Evolutionary conservation across 176 grass and related monocot genomes (phyloP), one percentile per base, ranked within the genome.

Genomic region (Eremochloa ophiuroides): DNA sequence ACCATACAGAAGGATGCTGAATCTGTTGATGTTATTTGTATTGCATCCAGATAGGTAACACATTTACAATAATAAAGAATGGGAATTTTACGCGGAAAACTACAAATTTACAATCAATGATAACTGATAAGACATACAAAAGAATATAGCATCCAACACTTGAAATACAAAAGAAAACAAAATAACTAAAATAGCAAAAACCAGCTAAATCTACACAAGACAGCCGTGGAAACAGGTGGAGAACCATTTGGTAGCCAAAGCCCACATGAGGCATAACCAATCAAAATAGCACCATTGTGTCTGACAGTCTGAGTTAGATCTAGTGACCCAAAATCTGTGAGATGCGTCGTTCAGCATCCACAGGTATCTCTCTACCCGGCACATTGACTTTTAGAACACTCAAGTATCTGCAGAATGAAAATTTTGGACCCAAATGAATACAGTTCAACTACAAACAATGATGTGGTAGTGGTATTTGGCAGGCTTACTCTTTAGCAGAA

Each of bases 331-430:
- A 84, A 46, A 95, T 87, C 67, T 88, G 83, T 51, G 80, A 85
- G 30, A 98, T 91, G 20, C 80, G 88, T 78, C 90, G 82, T 85
- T 95, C 92, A 46, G 96, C 96, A 85, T 99, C 91, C 46, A 65
- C 42, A 50, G 87, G 96, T 69, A 99, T 93, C 44, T 95, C 93
- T 83, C 96, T 93, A n/a, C 93, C 96, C 51, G 96, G 96, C 42
- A 93, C 91, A 82, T 83, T 84, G 35, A 95, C 86, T 82, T 93
- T 98, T 44, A 95, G 67, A 56, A 98, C 56, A 80, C 81, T 91
- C 65, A 94, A 78, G 78, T 89, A 95, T 71, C 95, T 98, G 83
- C 30, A 34, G 10, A 38, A 80, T 20, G 15, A 82, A 81, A 29
- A 9, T 66, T 65, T 34, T 71, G 7, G 43, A 34, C 33, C 51